Conservation (phyloP, 2,329 filamentous ascomycete genomes). For the Ophiostoma tasmaniense region DNA sequence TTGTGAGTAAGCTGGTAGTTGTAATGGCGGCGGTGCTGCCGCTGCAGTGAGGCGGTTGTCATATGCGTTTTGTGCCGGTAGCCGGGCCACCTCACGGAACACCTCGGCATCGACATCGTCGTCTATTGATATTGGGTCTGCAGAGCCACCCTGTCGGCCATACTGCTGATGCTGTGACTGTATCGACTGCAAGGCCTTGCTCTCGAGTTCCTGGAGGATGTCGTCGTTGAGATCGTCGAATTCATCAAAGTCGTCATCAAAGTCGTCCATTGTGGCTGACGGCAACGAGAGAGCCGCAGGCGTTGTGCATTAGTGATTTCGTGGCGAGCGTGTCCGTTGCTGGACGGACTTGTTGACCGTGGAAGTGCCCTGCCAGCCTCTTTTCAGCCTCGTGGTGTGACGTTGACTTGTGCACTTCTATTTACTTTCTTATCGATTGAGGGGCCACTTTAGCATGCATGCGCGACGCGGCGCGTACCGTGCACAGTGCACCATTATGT, state of each 20-base stretch:
- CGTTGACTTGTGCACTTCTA: not conserved
- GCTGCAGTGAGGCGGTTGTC: constrained; percentile 16
- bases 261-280: constrained; percentile 43
- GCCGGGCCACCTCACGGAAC: constrained; percentile 19
- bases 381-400: not conserved
- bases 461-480: not conserved
- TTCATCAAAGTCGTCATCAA: constrained; percentile 55
- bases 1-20: constrained; percentile 19
- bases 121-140: constrained; percentile 4
- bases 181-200: constrained; percentile 34
- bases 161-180: constrained; percentile 20
- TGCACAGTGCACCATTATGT: not conserved
- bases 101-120: constrained; percentile 13
- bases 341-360: not conserved
- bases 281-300: not conserved
- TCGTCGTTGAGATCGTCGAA: constrained; percentile 52
- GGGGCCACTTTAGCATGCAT: constrained; percentile 1
- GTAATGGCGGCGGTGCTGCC: constrained; percentile 16
- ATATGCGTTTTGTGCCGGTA: constrained; percentile 18
- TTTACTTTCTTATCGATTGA: constrained; percentile 10
- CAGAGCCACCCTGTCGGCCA: not conserved
- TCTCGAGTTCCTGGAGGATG: constrained; percentile 53
- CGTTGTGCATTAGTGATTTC: not conserved
- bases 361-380: not conserved
- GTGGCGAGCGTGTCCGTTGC: not conserved